Conservation (phyloP, 805 yeast species). For the Candida mattraensis region DNA sequence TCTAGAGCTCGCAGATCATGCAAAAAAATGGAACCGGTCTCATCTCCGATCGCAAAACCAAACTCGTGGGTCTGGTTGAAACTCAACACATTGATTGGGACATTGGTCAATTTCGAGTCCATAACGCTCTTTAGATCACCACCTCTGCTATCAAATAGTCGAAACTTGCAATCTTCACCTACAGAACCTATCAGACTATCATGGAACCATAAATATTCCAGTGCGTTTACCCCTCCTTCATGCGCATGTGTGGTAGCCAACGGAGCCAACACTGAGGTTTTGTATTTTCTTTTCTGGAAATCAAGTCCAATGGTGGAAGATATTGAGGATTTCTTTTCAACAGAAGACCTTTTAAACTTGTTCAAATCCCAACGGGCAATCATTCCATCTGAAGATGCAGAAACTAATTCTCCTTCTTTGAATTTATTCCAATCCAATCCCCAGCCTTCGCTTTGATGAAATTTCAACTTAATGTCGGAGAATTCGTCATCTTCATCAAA, state of each 20-base stretch:
- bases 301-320: slow-evolving; percentile 6
- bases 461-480: slow-evolving; percentile 27
- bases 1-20: slow-evolving; percentile 64
- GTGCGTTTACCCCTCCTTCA: slow-evolving; percentile 62
- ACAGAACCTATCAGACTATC: slow-evolving; percentile 61
- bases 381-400: slow-evolving; percentile 64
- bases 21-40: slow-evolving; percentile 51
- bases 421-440: slow-evolving; percentile 75
- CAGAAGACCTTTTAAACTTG: slow-evolving; percentile 28
- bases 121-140: slow-evolving; percentile 6
- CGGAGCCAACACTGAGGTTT: slow-evolving; percentile 18
- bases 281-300: slow-evolving; percentile 14
- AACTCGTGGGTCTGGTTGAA: slow-evolving; percentile 57
- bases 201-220: slow-evolving; percentile 67
- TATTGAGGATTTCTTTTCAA: slow-evolving; percentile 15
- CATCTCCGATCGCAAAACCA: slow-evolving; percentile 67
- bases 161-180: slow-evolving; percentile 59
- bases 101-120: slow-evolving; percentile 14
- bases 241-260: slow-evolving; percentile 31
- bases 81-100: slow-evolving; percentile 52
- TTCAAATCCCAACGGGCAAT: slow-evolving; percentile 69
- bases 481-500: slow-evolving; percentile 18
- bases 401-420: slow-evolving; percentile 56
- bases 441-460: slow-evolving; percentile 54
- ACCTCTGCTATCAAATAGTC: slow-evolving; percentile 54